Conservation (phyloP, 2,329 filamentous ascomycete species). For the Neurospora sp. region DNA sequence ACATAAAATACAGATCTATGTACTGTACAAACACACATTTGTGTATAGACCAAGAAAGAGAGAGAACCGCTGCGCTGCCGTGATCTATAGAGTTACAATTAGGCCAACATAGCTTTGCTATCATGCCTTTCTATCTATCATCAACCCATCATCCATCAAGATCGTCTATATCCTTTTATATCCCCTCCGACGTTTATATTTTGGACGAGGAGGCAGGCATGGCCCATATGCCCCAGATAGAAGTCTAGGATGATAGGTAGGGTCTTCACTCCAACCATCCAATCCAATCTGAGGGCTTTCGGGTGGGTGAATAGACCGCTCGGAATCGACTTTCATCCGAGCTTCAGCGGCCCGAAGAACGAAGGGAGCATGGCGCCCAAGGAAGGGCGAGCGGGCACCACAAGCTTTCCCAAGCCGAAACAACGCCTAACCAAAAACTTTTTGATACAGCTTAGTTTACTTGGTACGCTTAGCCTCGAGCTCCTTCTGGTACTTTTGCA, state of each 20-base stretch:
- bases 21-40: neutral
- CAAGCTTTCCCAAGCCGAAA: neutral
- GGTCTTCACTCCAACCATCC: neutral
- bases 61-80: neutral
- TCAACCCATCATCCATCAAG: neutral
- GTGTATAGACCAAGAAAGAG: neutral
- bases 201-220: neutral
- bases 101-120: neutral
- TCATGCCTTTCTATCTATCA: neutral
- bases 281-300: neutral
- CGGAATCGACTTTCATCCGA: neutral
- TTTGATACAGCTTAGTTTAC: slow-evolving; percentile 21
- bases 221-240: neutral
- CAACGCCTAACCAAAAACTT: neutral
- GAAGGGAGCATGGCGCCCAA: neutral
- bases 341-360: neutral
- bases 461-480: slow-evolving; percentile 46
- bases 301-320: neutral
- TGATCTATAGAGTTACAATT: neutral
- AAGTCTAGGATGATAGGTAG: neutral
- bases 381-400: neutral
- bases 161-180: neutral
- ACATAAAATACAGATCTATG: neutral
- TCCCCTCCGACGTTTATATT: neutral
- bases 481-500: slow-evolving; percentile 50